Percentiles rank a stretch among this genome's conserved stretches.
Conservation (phyloP, 257 asterid species). For the Cinchona pubescens region DNA sequence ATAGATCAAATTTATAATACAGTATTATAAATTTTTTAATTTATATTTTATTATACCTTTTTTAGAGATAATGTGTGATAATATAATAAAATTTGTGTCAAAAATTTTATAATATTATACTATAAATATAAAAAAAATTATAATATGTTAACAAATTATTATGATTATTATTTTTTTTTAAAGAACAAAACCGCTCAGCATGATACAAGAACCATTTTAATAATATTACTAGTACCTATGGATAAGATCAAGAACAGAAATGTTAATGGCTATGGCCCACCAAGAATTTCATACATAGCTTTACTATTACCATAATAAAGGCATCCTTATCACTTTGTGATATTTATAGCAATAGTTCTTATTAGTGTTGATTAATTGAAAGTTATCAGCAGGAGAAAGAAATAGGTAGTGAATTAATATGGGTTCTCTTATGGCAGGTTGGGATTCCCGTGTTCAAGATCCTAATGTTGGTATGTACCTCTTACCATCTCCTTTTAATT, state of each 20-base stretch:
- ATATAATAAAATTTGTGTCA: no score
- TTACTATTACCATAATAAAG: background rate
- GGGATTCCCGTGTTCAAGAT: conserved; percentile 59
- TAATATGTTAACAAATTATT: no score
- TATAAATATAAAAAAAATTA: no score
- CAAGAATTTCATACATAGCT: background rate
- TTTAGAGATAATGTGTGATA: no score
- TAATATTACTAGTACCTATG: background rate
- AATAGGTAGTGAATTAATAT: conserved; percentile 23
- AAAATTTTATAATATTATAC: no score
- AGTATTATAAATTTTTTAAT: no score
- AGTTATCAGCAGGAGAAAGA: background rate
- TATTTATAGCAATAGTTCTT: background rate
- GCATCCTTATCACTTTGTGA: background rate
- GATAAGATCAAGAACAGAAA: conserved; percentile 43
- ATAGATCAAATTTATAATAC: no score
- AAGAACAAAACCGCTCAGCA: conserved; percentile 19
- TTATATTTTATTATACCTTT: no score
- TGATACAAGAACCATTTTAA: conserved; percentile 11
- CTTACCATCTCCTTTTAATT: background rate
- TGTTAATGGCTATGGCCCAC: conserved; percentile 15
- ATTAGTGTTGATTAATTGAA: background rate
- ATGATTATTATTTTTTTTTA: no score
- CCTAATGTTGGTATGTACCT: conserved; percentile 52
- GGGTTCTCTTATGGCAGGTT: conserved; percentile 98